These are phyloP conservation scores for Cystobasidium slooffiae DNA, from an alignment of 1,284 basidiomycete genomes.

Conservation along the genomic window DNA sequence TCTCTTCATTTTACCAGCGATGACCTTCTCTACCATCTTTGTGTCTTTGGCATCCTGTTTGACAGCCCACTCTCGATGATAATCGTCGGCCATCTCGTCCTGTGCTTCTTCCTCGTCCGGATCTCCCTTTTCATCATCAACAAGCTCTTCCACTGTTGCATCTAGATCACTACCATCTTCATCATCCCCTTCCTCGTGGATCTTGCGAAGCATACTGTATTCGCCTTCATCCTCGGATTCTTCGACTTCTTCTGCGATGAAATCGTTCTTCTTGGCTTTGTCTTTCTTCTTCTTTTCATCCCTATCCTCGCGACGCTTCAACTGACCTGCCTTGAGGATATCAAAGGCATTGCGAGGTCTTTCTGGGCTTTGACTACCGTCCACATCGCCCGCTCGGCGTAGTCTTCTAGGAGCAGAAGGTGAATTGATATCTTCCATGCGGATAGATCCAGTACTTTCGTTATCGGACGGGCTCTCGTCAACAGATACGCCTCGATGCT, in stretches of 20 bases:
- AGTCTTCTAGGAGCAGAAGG: slow-evolving; percentile 16
- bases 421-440: slow-evolving; percentile 13
- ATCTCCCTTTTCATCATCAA: slow-evolving; percentile 45
- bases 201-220: slow-evolving; percentile 23
- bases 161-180: slow-evolving; percentile 45
- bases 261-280: slow-evolving; percentile 35
- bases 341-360: slow-evolving; percentile 29
- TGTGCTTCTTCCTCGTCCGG: slow-evolving; percentile 36
- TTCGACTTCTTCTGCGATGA: slow-evolving; percentile 44
- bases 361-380: neutral
- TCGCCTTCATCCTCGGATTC: slow-evolving; percentile 46
- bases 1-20: slow-evolving; percentile 25
- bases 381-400: slow-evolving; percentile 18
- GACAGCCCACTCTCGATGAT: slow-evolving; percentile 25
- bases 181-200: slow-evolving; percentile 33
- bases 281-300: slow-evolving; percentile 20
- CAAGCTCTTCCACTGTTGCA: slow-evolving; percentile 30
- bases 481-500: neutral
- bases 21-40: slow-evolving; percentile 41
- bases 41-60: slow-evolving; percentile 24
- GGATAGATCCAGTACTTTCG: slow-evolving; percentile 1
- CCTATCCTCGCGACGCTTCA: slow-evolving; percentile 9
- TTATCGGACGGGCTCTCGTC: neutral
- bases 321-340: slow-evolving; percentile 14
- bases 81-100: slow-evolving; percentile 34